Conservation (phyloP, 345 rosid genomes). For the Excoecaria cochinchinensis region DNA sequence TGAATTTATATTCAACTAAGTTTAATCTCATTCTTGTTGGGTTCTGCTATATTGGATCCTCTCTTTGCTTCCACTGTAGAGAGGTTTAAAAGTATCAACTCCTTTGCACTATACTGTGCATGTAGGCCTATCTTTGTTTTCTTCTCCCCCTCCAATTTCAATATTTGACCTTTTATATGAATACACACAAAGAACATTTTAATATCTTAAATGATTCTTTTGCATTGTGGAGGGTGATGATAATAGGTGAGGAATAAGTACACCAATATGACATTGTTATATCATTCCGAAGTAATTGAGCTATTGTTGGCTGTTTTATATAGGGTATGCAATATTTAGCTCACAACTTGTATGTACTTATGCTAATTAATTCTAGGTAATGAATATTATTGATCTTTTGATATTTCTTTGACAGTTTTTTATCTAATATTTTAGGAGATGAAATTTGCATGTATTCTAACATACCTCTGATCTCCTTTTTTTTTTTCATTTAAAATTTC, state of each 20-base stretch:
- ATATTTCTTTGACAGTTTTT: neutral
- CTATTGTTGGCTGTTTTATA: neutral
- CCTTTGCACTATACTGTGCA: neutral
- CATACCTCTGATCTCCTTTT: neutral
- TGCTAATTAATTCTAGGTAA: neutral
- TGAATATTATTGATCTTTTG: neutral
- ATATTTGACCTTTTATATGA: neutral
- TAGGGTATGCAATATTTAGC: neutral
- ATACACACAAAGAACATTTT: neutral
- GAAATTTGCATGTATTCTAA: neutral
- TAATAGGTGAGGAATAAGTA: neutral
- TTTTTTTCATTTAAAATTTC: conserved; percentile 7
- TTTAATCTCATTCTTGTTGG: neutral
- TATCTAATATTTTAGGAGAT: neutral
- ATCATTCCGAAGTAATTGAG: neutral
- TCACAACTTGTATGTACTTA: neutral
- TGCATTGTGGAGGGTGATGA: neutral
- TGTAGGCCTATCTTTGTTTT: neutral
- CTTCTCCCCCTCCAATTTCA: neutral
- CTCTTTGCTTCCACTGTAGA: neutral
- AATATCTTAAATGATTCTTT: neutral
- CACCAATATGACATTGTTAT: no score
- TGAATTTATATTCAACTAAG: neutral
- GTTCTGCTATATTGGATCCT: neutral
- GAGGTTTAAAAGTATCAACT: no score